phyloP scores from a whole-genome alignment of 352 stramenopile species.

The Globisporangium paroecandrum region DNA sequence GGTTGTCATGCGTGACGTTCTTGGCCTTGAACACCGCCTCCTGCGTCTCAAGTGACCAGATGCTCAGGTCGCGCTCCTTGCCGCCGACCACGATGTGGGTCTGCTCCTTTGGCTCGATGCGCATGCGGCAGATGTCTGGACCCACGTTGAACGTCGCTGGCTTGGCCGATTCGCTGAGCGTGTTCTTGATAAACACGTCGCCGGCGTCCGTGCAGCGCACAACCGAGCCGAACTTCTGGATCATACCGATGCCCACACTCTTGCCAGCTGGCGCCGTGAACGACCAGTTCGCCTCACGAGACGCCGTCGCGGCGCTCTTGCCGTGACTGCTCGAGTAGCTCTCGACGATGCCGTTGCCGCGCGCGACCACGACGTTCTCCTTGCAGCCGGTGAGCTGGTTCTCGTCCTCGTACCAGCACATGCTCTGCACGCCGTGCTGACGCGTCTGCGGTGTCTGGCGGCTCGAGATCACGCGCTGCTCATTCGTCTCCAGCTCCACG shows the following conservation, averaged over 20 bases:
- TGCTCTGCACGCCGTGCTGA: constrained; percentile 41
- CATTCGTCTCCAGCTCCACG: constrained; percentile 66
- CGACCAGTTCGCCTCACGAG: constrained; percentile 45
- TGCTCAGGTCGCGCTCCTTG: constrained; percentile 75
- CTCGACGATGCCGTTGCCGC: constrained; percentile 62
- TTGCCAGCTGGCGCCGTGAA: constrained; percentile 26
- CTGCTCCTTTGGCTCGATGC: constrained; percentile 40
- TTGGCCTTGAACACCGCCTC: constrained; percentile 76
- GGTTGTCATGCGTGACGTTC: constrained; percentile 85
- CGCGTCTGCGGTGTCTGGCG: constrained; percentile 43
- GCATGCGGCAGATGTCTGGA: constrained; percentile 48
- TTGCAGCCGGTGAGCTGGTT: constrained; percentile 26
- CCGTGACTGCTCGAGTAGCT: constrained; percentile 47
- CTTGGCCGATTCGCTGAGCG: constrained; percentile 36
- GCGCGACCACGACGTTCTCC: constrained; percentile 56
- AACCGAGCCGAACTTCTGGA: constrained; percentile 60
- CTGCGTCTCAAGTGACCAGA: constrained; percentile 84
- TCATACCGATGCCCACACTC: constrained; percentile 51
- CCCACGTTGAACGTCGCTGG: constrained; percentile 54
- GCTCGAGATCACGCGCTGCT: constrained; percentile 58
- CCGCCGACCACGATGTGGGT: constrained; percentile 70
- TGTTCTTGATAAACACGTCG: constrained; percentile 52
- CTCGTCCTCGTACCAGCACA: constrained; percentile 64
- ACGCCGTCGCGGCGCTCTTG: constrained; percentile 24
- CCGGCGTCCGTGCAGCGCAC: constrained; percentile 60